Conservation (phyloP, 345 rosid genomes). For the Citrus sp. region DNA sequence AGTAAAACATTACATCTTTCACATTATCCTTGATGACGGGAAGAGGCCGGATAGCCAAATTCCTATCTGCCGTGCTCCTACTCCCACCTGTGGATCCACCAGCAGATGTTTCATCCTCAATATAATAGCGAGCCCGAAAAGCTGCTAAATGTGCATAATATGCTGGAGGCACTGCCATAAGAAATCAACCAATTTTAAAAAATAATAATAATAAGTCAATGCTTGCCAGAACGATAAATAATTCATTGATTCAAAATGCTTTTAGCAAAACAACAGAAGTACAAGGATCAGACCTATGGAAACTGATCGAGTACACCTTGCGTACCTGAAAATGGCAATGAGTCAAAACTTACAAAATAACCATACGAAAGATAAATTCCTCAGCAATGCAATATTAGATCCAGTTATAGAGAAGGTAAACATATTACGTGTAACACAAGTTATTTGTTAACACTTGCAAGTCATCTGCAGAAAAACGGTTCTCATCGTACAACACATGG, state of each 20-base stretch:
- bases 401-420: neutral
- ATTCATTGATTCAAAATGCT: neutral
- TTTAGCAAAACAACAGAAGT: neutral
- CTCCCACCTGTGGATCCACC: conserved; percentile 7
- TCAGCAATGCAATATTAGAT: neutral
- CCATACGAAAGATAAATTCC: neutral
- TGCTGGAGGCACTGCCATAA: conserved; percentile 57
- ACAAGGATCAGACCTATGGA: conserved; percentile 44
- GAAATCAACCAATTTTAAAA: neutral
- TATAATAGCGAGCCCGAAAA: conserved; percentile 39
- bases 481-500: conserved; percentile 76
- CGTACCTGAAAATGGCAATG: conserved; percentile 38
- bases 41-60: conserved; percentile 15
- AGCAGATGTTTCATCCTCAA: conserved; percentile 24
- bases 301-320: conserved; percentile 72
- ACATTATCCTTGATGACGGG: conserved; percentile 41
- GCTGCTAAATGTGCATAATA: conserved; percentile 52
- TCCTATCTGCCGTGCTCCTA: neutral
- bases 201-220: neutral
- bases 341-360: neutral
- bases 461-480: conserved; percentile 47
- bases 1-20: conserved; percentile 36
- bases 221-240: neutral
- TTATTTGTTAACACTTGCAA: conserved; percentile 63
- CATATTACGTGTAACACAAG: conserved; percentile 70